Evolutionary conservation across 2,329 filamentous ascomycete genomes (phyloP), one percentile per base, ranked within the genome.

Genomic region (Trichoderma gracile): DNA sequence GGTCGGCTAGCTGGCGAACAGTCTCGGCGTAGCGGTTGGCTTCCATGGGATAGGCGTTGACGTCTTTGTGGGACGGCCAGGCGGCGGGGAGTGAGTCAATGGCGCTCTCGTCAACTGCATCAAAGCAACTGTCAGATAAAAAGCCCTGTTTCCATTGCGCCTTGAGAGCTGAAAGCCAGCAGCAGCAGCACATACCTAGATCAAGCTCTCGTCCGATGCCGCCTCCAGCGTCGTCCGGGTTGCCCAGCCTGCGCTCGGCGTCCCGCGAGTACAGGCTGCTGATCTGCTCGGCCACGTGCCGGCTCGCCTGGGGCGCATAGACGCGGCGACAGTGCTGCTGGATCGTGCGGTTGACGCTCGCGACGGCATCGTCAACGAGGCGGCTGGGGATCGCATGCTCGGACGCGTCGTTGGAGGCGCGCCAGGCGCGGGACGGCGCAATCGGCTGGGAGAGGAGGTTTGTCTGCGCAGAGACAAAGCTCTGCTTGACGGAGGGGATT

Each of bases 241-340:
- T 76, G 10, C 70, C 71, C 57, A 76, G 74, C 50, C 73, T 76
- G 43, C 78, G 78, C 45, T 81, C 79, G 5, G 76, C 77, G 15
- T 78, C 76, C 6, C 75, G 75, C 74, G 82, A 82, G 73, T 91
- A 92, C 50, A 90, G 77, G 54, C 77, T 76, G 74, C 90, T 87
- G 47, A 92, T 86, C 77, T 92, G 89, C 78, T 91, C 88, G 2
- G 89, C 88, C 19, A 92, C 83, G 70, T 90, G 87, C 42, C 89
- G 83, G 58, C 83, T 86, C n/a, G 89, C 87, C 69, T 89, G 87
- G 0, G 87, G 83, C 17, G 86, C 83, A 73, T 91, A 91, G 5
- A 86, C 86, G 63, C 86, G 82, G 42, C 84, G 84, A 33, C 82
- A 82, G 73, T 92, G 89, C 69, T 89, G 86, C 68, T 84, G 82